phyloP scores from a whole-genome alignment of 352 stramenopile species.

The Pythium brassicae region DNA sequence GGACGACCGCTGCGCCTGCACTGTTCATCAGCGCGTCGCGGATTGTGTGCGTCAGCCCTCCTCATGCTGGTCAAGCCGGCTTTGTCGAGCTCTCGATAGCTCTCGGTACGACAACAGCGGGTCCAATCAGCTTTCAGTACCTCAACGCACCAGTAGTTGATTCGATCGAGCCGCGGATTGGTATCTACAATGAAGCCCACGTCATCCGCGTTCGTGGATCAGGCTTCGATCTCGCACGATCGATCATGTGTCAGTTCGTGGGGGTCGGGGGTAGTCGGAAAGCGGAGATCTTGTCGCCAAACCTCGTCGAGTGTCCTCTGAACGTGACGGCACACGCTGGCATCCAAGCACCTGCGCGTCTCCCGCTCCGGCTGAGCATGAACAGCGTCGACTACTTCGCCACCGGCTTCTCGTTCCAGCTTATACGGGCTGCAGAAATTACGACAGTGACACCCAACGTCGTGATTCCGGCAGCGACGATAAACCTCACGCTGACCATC shows the following conservation, averaged over 20 bases:
- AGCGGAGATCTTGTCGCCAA: slow-evolving; percentile 2
- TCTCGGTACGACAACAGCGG: slow-evolving; percentile 20
- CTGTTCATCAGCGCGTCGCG: slow-evolving; percentile 23
- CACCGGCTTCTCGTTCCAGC: slow-evolving; percentile 27
- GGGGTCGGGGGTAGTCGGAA: not conserved
- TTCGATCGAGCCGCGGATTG: slow-evolving; percentile 18
- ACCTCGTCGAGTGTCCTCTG: slow-evolving; percentile 7
- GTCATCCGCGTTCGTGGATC: slow-evolving; percentile 17
- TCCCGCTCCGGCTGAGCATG: slow-evolving; percentile 28
- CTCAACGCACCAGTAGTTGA: slow-evolving; percentile 21
- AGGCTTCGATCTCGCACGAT: slow-evolving; percentile 18
- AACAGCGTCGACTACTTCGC: slow-evolving; percentile 22
- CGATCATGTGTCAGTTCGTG: slow-evolving; percentile 25
- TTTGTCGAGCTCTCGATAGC: slow-evolving; percentile 16
- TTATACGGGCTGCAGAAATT: slow-evolving; percentile 19
- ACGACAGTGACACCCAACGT: slow-evolving; percentile 14
- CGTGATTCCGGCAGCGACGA: slow-evolving; percentile 22
- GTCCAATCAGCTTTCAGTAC: slow-evolving; percentile 23
- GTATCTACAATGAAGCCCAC: slow-evolving; percentile 21
- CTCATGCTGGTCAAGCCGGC: slow-evolving; percentile 16
- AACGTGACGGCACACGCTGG: not conserved
- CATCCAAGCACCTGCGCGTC: not conserved
- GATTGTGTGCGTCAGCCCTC: slow-evolving; percentile 26
- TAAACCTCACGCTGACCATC: slow-evolving; percentile 18
- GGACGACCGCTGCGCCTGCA: slow-evolving; percentile 14